Evolutionary conservation across 176 grass and related monocot species (phyloP), one percentile per base, ranked within the genome.

Genomic region (Raddia guianensis): DNA sequence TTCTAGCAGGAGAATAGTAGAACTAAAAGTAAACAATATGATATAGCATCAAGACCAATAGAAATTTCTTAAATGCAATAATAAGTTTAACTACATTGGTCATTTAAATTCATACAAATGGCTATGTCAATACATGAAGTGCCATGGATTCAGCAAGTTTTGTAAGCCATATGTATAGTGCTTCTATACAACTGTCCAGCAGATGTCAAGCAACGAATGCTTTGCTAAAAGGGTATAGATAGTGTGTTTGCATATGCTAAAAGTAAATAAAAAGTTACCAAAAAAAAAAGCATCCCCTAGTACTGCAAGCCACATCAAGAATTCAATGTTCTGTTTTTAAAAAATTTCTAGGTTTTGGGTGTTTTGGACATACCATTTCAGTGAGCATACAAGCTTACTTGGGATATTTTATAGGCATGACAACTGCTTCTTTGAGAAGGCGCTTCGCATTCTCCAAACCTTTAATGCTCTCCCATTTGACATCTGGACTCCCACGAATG

Each of bases 381-480:
- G 44, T 18, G 70, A 85, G 82, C n/a, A 85, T 18, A 51, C 5
- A 76, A 87, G 42, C 90, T 52, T 92, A 98, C 95, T 94, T 98
- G 35, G 95, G 95, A 81, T 98, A 98, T 83, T 98, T 98, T 71
- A 98, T 94, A 51, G 92, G 92, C 92, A 98, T 94, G 63, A 98
- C 95, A 78, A 98, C 95, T 76, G 92, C 95, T 87, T 94, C 95
- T 86, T 98, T 98, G 21, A 98, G 89, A 74, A 94, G 92, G 4
- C 90, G 74, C 81, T 98, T 98, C 15, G 90, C 92, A 86, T 82
- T 92, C 67, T 92, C 95, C 83, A 98, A 84, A 54, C 95, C 95
- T 85, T 94, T 98, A 71, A 94, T 98, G 83, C 92, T 94, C 86
- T 94, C 95, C 95, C 95, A 98, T 91, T 94, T 98, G 65, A 94